A percentile compares a stretch with the other conserved stretches of the same genome.
Evolutionary conservation across 768 basidiomycete genomes (phyloP).

Genomic region (Lactifluus hygrophoroides): DNA sequence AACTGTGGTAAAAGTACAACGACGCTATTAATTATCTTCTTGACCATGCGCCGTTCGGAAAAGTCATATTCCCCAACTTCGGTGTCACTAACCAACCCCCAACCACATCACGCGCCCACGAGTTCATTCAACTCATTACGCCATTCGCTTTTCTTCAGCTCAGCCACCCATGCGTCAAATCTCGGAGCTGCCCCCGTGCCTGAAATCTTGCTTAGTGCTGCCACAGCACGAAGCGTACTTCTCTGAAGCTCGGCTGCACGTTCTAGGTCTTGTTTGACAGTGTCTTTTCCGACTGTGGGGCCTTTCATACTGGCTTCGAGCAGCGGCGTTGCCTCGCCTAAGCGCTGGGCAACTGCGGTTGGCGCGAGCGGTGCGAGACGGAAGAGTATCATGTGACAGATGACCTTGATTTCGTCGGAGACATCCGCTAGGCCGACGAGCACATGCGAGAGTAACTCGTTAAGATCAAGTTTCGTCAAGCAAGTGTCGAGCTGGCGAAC

Average conservation of each 20-base stretch:
- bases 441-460: constrained; percentile 75
- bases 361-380: constrained; percentile 83
- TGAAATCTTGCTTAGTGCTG: constrained; percentile 73
- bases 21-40: not conserved
- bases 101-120: constrained; percentile 24
- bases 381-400: constrained; percentile 93
- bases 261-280: constrained; percentile 89
- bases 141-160: constrained; percentile 62
- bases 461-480: constrained; percentile 76
- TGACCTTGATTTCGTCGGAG: constrained; percentile 94
- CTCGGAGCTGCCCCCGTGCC: constrained; percentile 51
- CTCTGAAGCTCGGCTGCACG: constrained; percentile 85
- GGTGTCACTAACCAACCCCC: not conserved
- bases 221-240: constrained; percentile 81
- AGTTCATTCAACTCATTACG: constrained; percentile 62
- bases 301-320: constrained; percentile 89
- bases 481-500: constrained; percentile 76
- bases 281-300: constrained; percentile 83
- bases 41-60: not conserved
- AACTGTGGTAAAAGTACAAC: not conserved
- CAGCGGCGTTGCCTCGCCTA: constrained; percentile 78
- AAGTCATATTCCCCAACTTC: not conserved
- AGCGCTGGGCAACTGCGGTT: constrained; percentile 67
- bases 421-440: constrained; percentile 79
- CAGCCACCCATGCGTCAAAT: constrained; percentile 77